These are phyloP conservation scores for Phalaenopsis hybrid DNA, from an alignment of 116 monocot genomes.

Conservation along the genomic window DNA sequence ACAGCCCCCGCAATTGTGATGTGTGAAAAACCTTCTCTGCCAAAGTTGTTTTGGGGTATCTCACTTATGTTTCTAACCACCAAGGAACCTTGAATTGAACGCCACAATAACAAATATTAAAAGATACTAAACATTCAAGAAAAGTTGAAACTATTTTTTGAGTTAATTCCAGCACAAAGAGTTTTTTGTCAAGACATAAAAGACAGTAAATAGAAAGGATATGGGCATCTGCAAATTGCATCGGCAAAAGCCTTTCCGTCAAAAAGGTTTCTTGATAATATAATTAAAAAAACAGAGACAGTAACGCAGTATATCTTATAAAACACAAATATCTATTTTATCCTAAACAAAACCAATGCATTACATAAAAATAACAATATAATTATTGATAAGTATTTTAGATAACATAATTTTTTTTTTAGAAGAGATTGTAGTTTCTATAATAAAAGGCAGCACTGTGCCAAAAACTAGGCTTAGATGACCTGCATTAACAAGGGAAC, in stretches of 20 bases:
- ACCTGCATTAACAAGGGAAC: neutral
- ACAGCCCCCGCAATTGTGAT: slow-evolving; percentile 65
- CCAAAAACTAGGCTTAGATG: neutral
- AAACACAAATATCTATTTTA: neutral
- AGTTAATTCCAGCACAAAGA: neutral
- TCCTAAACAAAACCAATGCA: neutral
- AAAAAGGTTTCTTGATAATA: neutral
- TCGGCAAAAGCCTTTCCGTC: neutral
- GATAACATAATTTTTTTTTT: too few relatives aligned
- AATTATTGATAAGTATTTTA: neutral
- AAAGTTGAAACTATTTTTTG: neutral
- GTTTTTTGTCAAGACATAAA: neutral
- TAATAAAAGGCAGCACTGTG: neutral
- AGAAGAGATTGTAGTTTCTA: neutral
- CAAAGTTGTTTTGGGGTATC: slow-evolving; percentile 55
- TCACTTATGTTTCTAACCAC: slow-evolving; percentile 29
- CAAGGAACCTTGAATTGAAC: slow-evolving; percentile 26
- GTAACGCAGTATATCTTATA: neutral
- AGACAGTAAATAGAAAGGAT: neutral
- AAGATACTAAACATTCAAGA: neutral
- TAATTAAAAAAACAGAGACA: neutral
- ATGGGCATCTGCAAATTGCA: neutral
- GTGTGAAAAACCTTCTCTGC: slow-evolving; percentile 72
- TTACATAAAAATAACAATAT: neutral
- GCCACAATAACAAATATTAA: neutral